Evolutionary conservation across 148 eudicot species (phyloP).

Genomic region (Amaranthus cruentus): DNA sequence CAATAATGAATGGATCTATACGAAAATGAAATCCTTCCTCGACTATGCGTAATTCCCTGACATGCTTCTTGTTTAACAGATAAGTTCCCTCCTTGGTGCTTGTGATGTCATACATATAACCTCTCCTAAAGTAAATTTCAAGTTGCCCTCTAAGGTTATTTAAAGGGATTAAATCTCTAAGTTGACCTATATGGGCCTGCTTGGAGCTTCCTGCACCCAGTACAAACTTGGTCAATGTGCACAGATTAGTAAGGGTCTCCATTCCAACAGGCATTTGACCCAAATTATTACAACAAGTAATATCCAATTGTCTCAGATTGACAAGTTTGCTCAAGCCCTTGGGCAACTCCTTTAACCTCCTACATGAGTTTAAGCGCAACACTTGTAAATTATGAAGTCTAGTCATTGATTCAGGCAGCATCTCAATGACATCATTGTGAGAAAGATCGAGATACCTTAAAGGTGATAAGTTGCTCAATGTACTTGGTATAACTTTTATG

Average conservation of each 20-base stretch:
- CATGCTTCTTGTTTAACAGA: slow-evolving; percentile 6
- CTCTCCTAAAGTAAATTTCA: neutral
- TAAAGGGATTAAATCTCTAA: too few species aligned
- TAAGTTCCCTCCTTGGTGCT: neutral
- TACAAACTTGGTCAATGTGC: slow-evolving; percentile 5
- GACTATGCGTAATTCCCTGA: neutral
- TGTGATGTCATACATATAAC: neutral
- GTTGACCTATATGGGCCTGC: neutral
- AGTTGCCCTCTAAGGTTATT: too few species aligned
- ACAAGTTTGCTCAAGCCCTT: slow-evolving; percentile 4
- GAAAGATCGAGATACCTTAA: slow-evolving; percentile 40
- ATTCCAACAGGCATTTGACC: slow-evolving; percentile 14
- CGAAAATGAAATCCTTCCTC: neutral
- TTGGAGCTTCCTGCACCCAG: slow-evolving; percentile 1
- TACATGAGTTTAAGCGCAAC: neutral
- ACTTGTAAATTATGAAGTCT: slow-evolving; percentile 32
- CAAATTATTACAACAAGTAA: neutral
- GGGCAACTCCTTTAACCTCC: slow-evolving; percentile 12
- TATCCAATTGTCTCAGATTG: slow-evolving; percentile 22
- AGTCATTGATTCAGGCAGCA: slow-evolving; percentile 25
- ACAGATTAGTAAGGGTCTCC: slow-evolving; percentile 13
- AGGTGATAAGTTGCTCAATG: slow-evolving; percentile 22
- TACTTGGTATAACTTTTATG: slow-evolving; percentile 18
- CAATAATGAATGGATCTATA: neutral
- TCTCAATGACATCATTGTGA: neutral